A percentile compares a stretch with the other conserved stretches of the same genome.
phyloP scores from a whole-genome alignment of 352 stramenopile species.

The Globisporangium viniferum region DNA sequence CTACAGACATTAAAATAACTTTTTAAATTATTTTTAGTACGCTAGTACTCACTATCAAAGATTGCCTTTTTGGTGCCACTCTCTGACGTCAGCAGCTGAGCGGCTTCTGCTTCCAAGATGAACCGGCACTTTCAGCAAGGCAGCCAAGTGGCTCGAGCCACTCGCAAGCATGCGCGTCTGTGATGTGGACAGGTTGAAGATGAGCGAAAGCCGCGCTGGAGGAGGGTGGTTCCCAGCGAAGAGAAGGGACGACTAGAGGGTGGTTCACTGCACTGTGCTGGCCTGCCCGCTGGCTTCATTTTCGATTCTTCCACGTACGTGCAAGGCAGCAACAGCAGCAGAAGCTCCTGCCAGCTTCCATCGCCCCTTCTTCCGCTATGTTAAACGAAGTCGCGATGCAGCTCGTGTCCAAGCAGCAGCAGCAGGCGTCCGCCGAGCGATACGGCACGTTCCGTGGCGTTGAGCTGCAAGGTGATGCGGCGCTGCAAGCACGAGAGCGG shows the following conservation, averaged over 20 bases:
- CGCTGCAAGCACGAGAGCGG: not conserved
- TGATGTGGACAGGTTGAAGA: not conserved
- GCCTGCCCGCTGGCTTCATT: not conserved
- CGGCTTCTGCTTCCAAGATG: not conserved
- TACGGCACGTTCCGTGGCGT: slow-evolving; percentile 10
- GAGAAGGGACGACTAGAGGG: not conserved
- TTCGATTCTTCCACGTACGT: not conserved
- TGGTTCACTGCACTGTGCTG: not conserved
- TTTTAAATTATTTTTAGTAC: no score
- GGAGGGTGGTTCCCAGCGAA: slow-evolving; percentile 1
- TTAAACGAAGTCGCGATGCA: not conserved
- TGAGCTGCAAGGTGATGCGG: not conserved
- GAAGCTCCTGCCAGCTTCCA: not conserved
- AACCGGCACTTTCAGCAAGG: not conserved
- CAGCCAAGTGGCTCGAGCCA: not conserved
- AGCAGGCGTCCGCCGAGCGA: not conserved
- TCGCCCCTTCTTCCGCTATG: not conserved
- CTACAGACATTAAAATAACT: not conserved
- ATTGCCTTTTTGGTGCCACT: not conserved
- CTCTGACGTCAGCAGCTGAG: not conserved
- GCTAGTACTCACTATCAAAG: not conserved
- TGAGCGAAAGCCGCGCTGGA: no score
- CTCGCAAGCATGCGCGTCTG: not conserved
- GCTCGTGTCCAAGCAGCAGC: not conserved
- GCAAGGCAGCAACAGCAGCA: not conserved